Conservation (phyloP, 2,329 filamentous ascomycete species). For the Exutisphaerella laricina region DNA sequence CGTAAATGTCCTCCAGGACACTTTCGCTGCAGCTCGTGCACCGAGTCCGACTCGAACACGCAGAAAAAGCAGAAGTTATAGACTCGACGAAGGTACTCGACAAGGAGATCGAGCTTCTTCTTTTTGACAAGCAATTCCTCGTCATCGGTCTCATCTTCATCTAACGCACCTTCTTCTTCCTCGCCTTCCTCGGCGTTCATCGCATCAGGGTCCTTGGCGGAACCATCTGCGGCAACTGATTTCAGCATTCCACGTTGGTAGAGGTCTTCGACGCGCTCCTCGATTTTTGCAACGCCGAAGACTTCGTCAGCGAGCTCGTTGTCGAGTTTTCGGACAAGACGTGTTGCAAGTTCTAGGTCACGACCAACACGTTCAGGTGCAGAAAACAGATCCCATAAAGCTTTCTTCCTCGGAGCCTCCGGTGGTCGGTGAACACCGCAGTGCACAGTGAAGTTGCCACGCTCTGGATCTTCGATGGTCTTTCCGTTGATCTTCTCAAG, state of each 20-base stretch:
- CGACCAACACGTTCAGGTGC: slow-evolving; percentile 89
- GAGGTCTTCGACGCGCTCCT: slow-evolving; percentile 79
- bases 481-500: slow-evolving; percentile 95
- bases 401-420: slow-evolving; percentile 81
- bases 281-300: slow-evolving; percentile 73
- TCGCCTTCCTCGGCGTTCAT: slow-evolving; percentile 73
- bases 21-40: slow-evolving; percentile 92
- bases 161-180: slow-evolving; percentile 48
- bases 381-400: slow-evolving; percentile 93
- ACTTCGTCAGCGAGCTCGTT: slow-evolving; percentile 71
- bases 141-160: slow-evolving; percentile 74
- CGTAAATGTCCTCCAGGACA: slow-evolving; percentile 96
- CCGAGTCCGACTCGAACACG: slow-evolving; percentile 95
- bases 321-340: slow-evolving; percentile 79
- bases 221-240: slow-evolving; percentile 51
- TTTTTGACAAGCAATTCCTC: slow-evolving; percentile 87
- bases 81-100: slow-evolving; percentile 92
- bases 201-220: slow-evolving; percentile 54
- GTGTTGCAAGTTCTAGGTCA: slow-evolving; percentile 75
- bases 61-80: slow-evolving; percentile 99
- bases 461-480: slow-evolving; percentile 87
- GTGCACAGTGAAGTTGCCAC: slow-evolving; percentile 95
- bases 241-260: slow-evolving; percentile 71
- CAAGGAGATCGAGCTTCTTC: slow-evolving; percentile 91
- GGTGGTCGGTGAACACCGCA: slow-evolving; percentile 94